Evolutionary conservation across 345 rosid species (phyloP), one percentile per base, ranked within the genome.

Genomic region (Citrus maxima): DNA sequence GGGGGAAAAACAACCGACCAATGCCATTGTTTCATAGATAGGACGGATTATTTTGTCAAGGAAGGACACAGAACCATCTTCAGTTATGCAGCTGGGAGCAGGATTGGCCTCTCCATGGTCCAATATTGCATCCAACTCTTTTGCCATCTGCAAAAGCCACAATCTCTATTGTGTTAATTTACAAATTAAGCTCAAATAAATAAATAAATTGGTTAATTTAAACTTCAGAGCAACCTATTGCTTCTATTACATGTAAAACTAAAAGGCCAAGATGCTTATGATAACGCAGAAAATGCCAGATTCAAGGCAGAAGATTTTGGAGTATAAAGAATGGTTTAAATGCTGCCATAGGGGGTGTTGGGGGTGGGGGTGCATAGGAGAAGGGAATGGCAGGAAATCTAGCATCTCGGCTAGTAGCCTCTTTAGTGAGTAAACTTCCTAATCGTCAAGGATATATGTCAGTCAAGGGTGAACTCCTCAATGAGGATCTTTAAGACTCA

Each of bases 71-170:
- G 92, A 87, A 80, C 92, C 94, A 78, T 64, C 66, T 69, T 84
- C 94, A 69, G 82, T 78, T 77, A 2, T 61, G 84, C 98, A 96
- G 83, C 94, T 96, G 56, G 74, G 32, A 81, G 99, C 89, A 79
- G 13, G 84, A 83, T 73, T 66, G 81, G 98, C 97, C 85, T 88
- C 98, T 80, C 88, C 92, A 85, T 89, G 99, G 84, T 96, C 99
- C 87, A 96, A 77, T 81, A 73, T 86, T 58, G 90, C 97, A 88
- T 96, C 99, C 90, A 96, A 83, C 78, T 96, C 98, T 80, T 89
- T 96, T 58, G 99, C 99, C 99, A 96, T 94, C 99, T 96, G 86
- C 75, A 87, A 79, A 66, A 56, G 38, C 46, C 63, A 69, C 6
- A 75, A 73, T 38, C 5, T 46, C 68, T 59, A 40, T 72, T 46